Evolutionary conservation across 306 rosid genomes (phyloP), one percentile per base, ranked within the genome.

Genomic region (Carpinus viminea): DNA sequence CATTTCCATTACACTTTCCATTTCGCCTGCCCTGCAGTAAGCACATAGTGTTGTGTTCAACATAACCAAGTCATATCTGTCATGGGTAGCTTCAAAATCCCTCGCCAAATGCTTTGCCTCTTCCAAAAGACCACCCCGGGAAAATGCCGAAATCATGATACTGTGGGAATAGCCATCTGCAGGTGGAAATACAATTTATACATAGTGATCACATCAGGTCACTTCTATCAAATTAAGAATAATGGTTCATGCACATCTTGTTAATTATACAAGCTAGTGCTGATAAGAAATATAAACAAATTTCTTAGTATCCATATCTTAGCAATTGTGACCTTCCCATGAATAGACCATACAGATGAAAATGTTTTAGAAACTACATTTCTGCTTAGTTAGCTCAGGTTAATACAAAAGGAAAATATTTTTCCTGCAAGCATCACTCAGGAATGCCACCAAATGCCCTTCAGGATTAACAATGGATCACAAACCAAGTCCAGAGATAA

Each of bases 161-260:
- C 98, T 92, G 87, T 95, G 91, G 50, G 97, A 90, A 83, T 88
- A 95, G 70, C 98, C 97, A 90, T 92, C 98, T 95, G 91, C 85
- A 85, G 62, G 81, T 46, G n/a, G 75, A 78, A 70, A 78, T 68
- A 46, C 56, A 77, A 72, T 61, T 50, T 51, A 78, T 50, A 73
- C 31, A 38, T 17, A 38, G 47, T 46, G 53, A 52, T 34, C 43
- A 46, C 50, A 43, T 70, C 57, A 34, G 48, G 31, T 48, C 51
- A 70, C 62, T 79, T 62, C 34, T 12, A 73, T 72, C 78, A 73
- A 76, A 45, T 81, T 65, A 71, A 46, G 73, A 71, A 68, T 21
- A 54, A 74, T 59, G 70, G 57, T 68, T 74, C 72, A 43, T 7
- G 71, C 41, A 65, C 71, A 73, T 75, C 52, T 70, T 74, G 45